A percentile compares a stretch with the other conserved stretches of the same genome.
phyloP scores from a whole-genome alignment of 768 basidiomycete species.

The Suillus spraguei region DNA sequence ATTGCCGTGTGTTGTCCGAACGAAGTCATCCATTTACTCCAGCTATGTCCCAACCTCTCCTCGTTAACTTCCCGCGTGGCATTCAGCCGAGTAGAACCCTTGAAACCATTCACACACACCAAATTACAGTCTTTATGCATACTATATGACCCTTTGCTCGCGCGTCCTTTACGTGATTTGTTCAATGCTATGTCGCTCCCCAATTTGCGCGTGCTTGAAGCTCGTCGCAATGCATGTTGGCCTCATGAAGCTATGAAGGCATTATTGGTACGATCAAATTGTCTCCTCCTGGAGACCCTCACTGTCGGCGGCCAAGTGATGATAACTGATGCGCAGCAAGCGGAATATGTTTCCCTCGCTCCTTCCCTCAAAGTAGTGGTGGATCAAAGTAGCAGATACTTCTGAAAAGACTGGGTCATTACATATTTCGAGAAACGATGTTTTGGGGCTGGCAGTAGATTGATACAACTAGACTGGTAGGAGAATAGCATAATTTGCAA shows the following conservation, averaged over 20 bases:
- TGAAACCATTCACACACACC: slow-evolving; percentile 14
- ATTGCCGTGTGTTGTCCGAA: slow-evolving; percentile 5
- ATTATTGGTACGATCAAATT: slow-evolving; percentile 24
- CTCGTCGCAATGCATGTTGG: slow-evolving; percentile 14
- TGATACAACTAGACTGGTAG: not conserved
- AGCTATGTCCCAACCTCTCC: slow-evolving; percentile 23
- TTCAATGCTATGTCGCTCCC: slow-evolving; percentile 21
- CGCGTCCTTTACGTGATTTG: slow-evolving; percentile 14
- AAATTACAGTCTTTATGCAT: slow-evolving; percentile 17
- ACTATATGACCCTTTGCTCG: not conserved
- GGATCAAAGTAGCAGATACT: not conserved
- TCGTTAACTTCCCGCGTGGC: slow-evolving; percentile 15
- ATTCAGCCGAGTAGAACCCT: not conserved
- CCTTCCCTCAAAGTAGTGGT: slow-evolving; percentile 20
- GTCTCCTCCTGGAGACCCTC: slow-evolving; percentile 24
- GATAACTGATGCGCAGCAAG: slow-evolving; percentile 19
- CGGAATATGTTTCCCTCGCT: slow-evolving; percentile 17
- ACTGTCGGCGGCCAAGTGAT: slow-evolving; percentile 17
- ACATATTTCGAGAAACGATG: not conserved
- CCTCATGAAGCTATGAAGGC: slow-evolving; percentile 17
- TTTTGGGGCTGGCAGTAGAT: not conserved
- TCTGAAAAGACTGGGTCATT: not conserved
- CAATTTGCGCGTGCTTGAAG: slow-evolving; percentile 15
- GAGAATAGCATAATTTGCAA: not conserved
- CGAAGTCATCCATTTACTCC: slow-evolving; percentile 18